Evolutionary conservation across 2,329 filamentous ascomycete genomes (phyloP).

Genomic region (Allantophomopsis cytisporea): DNA sequence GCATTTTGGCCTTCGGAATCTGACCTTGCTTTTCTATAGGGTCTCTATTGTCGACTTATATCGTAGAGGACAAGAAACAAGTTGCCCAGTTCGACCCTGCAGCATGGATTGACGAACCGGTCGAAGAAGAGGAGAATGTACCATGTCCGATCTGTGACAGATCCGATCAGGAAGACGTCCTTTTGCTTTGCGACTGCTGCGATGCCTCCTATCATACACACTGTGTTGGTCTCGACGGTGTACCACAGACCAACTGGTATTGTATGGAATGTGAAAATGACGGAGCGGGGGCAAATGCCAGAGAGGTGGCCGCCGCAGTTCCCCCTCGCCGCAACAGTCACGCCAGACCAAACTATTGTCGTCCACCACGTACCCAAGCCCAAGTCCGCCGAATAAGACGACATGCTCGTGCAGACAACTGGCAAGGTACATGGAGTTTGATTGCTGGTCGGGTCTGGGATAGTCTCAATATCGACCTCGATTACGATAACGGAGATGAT

Average conservation of each 20-base stretch:
- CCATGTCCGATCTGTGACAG: constrained; percentile 79
- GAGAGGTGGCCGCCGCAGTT: constrained; percentile 13
- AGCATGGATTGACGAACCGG: constrained; percentile 54
- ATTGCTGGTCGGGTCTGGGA: constrained; percentile 51
- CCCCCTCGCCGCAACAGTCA: constrained; percentile 21
- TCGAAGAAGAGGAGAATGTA: constrained; percentile 51
- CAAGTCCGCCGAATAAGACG: constrained; percentile 39
- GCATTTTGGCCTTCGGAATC: constrained; percentile 2
- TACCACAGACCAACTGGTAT: constrained; percentile 76
- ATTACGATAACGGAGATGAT: constrained; percentile 61
- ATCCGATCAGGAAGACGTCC: constrained; percentile 67
- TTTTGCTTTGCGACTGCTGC: constrained; percentile 86
- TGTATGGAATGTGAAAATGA: constrained; percentile 65
- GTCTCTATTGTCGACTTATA: constrained; percentile 40
- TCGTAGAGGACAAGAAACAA: constrained; percentile 74
- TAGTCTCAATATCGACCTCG: constrained; percentile 61
- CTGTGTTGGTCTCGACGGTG: constrained; percentile 69
- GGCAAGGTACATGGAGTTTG: constrained; percentile 74
- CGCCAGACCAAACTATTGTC: constrained; percentile 7
- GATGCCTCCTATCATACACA: constrained; percentile 84
- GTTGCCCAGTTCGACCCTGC: constrained; percentile 79
- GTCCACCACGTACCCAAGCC: constrained; percentile 36
- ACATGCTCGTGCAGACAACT: constrained; percentile 63
- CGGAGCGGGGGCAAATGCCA: constrained; percentile 6
- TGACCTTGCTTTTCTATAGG: constrained; percentile 25